Evolutionary conservation across 257 asterid genomes (phyloP), one percentile per base, ranked within the genome.

Genomic region (Przewalskia tangutica): DNA sequence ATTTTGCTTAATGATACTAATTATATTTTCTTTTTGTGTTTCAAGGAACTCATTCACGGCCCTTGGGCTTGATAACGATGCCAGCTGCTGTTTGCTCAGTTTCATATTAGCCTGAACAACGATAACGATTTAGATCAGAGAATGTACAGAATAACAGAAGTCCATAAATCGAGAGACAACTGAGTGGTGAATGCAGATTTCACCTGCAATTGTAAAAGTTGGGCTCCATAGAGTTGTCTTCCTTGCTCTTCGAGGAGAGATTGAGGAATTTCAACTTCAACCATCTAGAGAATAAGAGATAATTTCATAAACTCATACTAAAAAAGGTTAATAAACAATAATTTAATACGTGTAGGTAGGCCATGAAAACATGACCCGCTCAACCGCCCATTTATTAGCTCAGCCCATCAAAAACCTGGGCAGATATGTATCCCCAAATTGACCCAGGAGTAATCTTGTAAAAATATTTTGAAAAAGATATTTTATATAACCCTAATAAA

Each of bases 221-320:
- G 97, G 65, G 97, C 95, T 65, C 99, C 99, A 55, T 96, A 96
- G 20, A 96, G 95, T 88, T 96, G 94, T 80, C 98, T 93, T 81
- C 97, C 98, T 90, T 96, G 99, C 81, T 95, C 99, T 88, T 95
- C 94, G 55, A 91, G 93, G 89, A 95, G 85, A n/a, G 97, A 90
- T 85, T 80, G 98, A 64, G 98, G 99, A 79, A 95, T 91, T 38
- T 91, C 96, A 80, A 93, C 94, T 89, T 95, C 93, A 81, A 94
- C 88, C 97, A 94, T 89, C 99, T 94, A 82, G 36, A 83, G 36
- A 80, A 64, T 8, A 87, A 56, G 65, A 82, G 27, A 81, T 68
- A 55, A 59, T 70, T 70, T 56, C 36, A 71, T 13, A 58, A 82
- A 48, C 32, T 9, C 6, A 55, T 27, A 6, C 51, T 8, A 36